phyloP scores from a whole-genome alignment of 345 rosid genomes.

The Corymbia maculata region DNA sequence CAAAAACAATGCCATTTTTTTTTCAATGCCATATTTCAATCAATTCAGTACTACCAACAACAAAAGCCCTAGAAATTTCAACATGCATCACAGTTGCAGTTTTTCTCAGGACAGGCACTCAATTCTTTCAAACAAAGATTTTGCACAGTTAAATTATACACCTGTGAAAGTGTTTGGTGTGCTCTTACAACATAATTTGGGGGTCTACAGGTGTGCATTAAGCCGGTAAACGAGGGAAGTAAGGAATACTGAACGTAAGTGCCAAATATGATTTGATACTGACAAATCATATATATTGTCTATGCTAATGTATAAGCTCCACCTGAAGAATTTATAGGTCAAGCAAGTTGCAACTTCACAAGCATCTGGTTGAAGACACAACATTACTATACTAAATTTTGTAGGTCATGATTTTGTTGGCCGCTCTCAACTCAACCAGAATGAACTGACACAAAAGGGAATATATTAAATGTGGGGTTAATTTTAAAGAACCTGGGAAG shows the following conservation, averaged over 20 bases:
- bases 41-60: neutral
- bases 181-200: neutral
- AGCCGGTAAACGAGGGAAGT: neutral
- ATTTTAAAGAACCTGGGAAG: constrained; percentile 40
- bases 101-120: neutral
- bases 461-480: neutral
- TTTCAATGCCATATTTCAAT: neutral
- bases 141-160: neutral
- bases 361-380: neutral
- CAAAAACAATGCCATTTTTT: neutral
- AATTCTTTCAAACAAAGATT: neutral
- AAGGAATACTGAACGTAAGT: neutral
- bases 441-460: neutral
- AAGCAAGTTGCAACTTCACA: neutral
- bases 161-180: neutral
- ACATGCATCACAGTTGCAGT: neutral
- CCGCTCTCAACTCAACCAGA: neutral
- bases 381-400: neutral
- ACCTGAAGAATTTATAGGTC: neutral
- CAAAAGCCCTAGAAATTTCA: neutral
- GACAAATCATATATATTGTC: neutral
- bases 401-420: neutral
- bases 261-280: neutral
- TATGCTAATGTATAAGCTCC: neutral
- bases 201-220: neutral